Percentiles rank a stretch among this genome's conserved stretches.
phyloP scores from a whole-genome alignment of 345 rosid genomes.

The rapeseed (Brassica napus) region DNA sequence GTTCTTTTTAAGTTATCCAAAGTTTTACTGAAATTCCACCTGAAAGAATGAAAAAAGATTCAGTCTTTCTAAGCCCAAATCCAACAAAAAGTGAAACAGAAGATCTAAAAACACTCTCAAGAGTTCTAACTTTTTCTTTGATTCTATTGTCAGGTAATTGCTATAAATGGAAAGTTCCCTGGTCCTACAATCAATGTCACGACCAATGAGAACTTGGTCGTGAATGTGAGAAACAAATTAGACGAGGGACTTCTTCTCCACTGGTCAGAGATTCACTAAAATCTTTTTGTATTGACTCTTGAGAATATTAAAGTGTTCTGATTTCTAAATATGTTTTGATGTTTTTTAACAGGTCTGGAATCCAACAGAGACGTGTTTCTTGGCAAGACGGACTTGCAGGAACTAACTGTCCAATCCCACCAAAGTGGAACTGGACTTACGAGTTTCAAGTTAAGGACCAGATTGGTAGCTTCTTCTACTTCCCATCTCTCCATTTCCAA shows the following conservation, averaged over 20 bases:
- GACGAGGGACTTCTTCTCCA: slow-evolving; percentile 84
- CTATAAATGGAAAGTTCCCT: slow-evolving; percentile 87
- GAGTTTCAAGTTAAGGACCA: slow-evolving; percentile 99
- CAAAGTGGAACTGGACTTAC: slow-evolving; percentile 99
- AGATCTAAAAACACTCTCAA: slow-evolving; percentile 46
- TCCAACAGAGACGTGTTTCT: slow-evolving; percentile 92
- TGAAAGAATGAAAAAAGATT: neutral
- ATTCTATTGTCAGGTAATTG: slow-evolving; percentile 73
- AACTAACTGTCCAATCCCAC: slow-evolving; percentile 95
- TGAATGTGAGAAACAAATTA: slow-evolving; percentile 87
- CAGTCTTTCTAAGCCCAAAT: neutral
- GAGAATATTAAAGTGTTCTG: neutral
- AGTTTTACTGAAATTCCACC: slow-evolving; percentile 15
- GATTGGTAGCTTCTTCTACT: slow-evolving; percentile 96
- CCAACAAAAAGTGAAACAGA: slow-evolving; percentile 34
- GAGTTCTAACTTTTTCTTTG: slow-evolving; percentile 14
- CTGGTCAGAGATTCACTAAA: slow-evolving; percentile 53
- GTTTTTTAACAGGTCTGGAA: slow-evolving; percentile 60
- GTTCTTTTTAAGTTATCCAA: slow-evolving; percentile 3
- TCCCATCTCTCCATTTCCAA: slow-evolving; percentile 93
- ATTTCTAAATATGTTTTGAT: neutral
- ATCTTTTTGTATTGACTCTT: neutral
- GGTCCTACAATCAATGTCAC: slow-evolving; percentile 90
- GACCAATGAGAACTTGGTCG: slow-evolving; percentile 78
- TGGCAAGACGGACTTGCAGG: slow-evolving; percentile 99